Conservation (phyloP, 1,284 basidiomycete genomes). For the Wallemia ichthyophaga region DNA sequence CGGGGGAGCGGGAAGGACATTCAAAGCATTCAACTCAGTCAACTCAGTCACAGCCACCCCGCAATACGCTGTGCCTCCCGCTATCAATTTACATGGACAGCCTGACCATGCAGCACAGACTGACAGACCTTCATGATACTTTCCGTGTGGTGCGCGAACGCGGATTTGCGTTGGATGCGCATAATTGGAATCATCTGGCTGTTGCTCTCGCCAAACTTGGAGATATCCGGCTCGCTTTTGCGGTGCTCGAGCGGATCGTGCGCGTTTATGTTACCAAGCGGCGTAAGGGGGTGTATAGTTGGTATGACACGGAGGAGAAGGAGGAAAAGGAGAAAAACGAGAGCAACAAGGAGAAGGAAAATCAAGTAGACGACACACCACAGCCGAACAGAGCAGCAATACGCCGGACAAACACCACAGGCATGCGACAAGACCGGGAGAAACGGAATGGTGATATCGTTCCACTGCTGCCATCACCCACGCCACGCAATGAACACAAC, state of each 20-base stretch:
- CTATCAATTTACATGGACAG: conserved; percentile 59
- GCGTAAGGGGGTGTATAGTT: conserved; percentile 3
- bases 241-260: conserved; percentile 49
- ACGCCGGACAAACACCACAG: not conserved
- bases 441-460: no score
- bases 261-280: conserved; percentile 24
- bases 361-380: not conserved
- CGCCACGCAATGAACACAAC: no score
- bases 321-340: no score
- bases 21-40: no score
- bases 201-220: conserved; percentile 47
- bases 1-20: no score
- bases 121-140: conserved; percentile 29
- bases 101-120: conserved; percentile 32
- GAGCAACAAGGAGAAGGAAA: no score
- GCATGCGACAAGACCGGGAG: not conserved
- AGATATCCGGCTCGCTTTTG: conserved; percentile 48
- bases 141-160: conserved; percentile 34
- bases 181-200: conserved; percentile 73
- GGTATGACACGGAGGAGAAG: no score
- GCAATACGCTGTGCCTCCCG: conserved; percentile 38
- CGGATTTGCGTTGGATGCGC: conserved; percentile 60
- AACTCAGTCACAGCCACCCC: conserved; percentile 12
- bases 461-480: no score
- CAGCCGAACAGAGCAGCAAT: not conserved